Evolutionary conservation across 352 stramenopile genomes (phyloP).

Genomic region (Globisporangium nunn): DNA sequence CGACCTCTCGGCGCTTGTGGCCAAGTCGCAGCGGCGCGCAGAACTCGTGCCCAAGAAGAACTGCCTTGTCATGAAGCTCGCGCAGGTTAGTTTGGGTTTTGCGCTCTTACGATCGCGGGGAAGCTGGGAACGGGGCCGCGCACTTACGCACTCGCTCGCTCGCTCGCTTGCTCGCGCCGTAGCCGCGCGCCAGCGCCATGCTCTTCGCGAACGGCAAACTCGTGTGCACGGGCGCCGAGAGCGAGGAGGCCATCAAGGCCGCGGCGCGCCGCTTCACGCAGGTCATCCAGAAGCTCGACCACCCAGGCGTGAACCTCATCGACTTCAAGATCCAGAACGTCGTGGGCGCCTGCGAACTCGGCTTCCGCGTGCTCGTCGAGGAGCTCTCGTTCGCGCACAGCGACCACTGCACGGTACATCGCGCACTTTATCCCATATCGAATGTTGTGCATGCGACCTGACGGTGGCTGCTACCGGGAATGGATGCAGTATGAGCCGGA

Average conservation of each 20-base stretch:
- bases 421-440: too few species aligned
- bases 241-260: constrained; percentile 69
- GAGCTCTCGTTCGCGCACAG: constrained; percentile 72
- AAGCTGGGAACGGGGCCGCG: too few species aligned
- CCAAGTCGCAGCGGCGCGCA: constrained; percentile 66
- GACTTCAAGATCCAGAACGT: constrained; percentile 87
- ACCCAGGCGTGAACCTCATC: constrained; percentile 78
- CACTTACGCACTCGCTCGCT: background rate
- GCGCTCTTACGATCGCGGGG: too few species aligned
- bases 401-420: constrained; percentile 57
- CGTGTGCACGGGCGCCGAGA: constrained; percentile 67
- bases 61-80: constrained; percentile 79
- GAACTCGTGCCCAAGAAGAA: constrained; percentile 85
- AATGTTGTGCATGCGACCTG: background rate
- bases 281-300: constrained; percentile 84
- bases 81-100: constrained; percentile 3
- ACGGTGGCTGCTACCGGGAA: too few species aligned
- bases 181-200: constrained; percentile 71
- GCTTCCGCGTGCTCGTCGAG: constrained; percentile 77
- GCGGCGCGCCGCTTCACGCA: constrained; percentile 75
- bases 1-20: constrained; percentile 56
- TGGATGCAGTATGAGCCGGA: constrained; percentile 94
- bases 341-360: constrained; percentile 58
- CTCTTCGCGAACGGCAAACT: constrained; percentile 82
- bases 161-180: background rate